These are phyloP conservation scores for Daldinia caldariorum DNA, from an alignment of 495 filamentous ascomycete genomes.

Conservation along the genomic window DNA sequence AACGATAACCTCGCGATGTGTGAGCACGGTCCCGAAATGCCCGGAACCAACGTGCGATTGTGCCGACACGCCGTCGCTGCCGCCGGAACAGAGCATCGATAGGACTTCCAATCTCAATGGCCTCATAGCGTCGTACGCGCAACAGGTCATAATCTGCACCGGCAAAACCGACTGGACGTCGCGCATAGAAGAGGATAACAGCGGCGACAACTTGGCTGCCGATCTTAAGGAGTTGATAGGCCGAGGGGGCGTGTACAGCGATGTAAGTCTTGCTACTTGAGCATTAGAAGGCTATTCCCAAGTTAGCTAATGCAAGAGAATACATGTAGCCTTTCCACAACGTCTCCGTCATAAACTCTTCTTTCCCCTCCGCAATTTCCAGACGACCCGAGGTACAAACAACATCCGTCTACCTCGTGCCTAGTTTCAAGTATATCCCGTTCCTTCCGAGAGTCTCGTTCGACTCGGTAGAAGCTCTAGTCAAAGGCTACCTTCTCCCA, in stretches of 20 bases:
- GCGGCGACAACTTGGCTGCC: conserved; percentile 71
- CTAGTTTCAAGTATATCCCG: conserved; percentile 80
- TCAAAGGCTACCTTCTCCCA: conserved; percentile 68
- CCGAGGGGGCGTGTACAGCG: conserved; percentile 70
- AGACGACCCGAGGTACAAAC: conserved; percentile 54
- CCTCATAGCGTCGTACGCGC: conserved; percentile 79
- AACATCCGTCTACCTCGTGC: conserved; percentile 76
- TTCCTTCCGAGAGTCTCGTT: conserved; percentile 67
- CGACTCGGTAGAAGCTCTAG: conserved; percentile 62
- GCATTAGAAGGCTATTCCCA: conserved; percentile 23
- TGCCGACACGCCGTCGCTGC: conserved; percentile 69
- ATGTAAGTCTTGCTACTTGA: conserved; percentile 65
- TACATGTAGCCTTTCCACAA: conserved; percentile 80
- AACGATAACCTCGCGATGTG: conserved; percentile 31
- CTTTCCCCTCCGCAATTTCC: conserved; percentile 63
- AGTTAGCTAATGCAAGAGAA: conserved; percentile 33
- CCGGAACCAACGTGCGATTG: conserved; percentile 78
- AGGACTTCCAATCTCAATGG: conserved; percentile 71
- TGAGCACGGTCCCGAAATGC: conserved; percentile 69
- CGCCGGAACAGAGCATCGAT: conserved; percentile 79
- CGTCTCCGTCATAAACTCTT: conserved; percentile 75
- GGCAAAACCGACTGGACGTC: conserved; percentile 82
- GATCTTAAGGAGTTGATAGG: conserved; percentile 74
- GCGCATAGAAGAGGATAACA: conserved; percentile 67
- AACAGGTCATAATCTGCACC: conserved; percentile 85